Base-by-base conservation (phyloP, 345 rosid genomes). In the Linum usitatissimum region DNA sequence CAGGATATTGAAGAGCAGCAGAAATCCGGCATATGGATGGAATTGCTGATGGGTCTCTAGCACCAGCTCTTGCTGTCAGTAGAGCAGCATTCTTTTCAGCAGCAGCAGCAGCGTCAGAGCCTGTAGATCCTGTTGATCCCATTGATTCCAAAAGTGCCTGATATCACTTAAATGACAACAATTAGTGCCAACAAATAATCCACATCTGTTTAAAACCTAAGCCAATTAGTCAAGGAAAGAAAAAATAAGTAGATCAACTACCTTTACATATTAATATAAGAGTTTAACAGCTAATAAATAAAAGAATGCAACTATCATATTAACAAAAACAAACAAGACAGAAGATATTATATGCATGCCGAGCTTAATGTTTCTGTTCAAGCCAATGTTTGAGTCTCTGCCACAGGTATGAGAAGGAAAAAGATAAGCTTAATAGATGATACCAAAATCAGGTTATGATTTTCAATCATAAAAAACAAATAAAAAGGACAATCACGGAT, bases 1-100 rank as follows among this genome's bases (percentile, higher is more conserved):
- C 80, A 68, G 96, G 96, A 71, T 90, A 94, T 55, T 88, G 99
- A 72, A 94, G 89, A 62, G 96, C 92, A 60, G 97, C 96, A 68
- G 97, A 83, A 67, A 94, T 72, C 65, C 97, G 96, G 48, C 97
- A 94, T 73, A 94, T 83, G 59, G 99, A 94, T 62, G 97, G 99
- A 72, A 94, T 79, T 53, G 97, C 97, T 56, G 99, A 94, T 65
- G 99, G 97, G 81, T 90, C 99, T 74, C 95, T 79, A 65, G 96
- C 86, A 74, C 99, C 99, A 70, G 97, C 99, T 82, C 97, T 86
- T 69, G 97, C 95, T 28, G 96, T 94, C 82, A 87, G 71, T 66
- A 94, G 49, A 73, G 93, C 84, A 77, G 97, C 97, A 81, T 77
- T 94, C 78, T 82, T 94, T 77, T 94, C 99, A 7, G 96, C 95